Evolutionary conservation across 495 filamentous ascomycete species (phyloP), one percentile per base, ranked within the genome.

Genomic region (Tuber borchii): DNA sequence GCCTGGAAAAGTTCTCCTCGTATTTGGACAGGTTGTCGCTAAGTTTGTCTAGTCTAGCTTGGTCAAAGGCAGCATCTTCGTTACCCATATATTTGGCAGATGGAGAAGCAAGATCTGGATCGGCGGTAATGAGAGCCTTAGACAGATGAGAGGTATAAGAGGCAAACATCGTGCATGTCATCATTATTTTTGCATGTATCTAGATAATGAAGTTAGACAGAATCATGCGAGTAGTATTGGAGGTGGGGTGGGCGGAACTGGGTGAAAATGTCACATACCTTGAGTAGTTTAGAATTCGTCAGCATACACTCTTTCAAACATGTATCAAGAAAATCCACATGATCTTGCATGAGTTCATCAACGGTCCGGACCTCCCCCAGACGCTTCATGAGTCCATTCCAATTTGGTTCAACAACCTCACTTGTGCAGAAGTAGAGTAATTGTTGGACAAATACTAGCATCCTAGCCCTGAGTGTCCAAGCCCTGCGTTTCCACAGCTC

Each of bases 301-400:
- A 99, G 87, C 95, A 97, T 97, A 86, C 96, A 97, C 85, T 97
- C 95, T 85, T 98, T 98, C 74, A 99, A 86, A 84, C 95, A 99
- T 19, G 95, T 97, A 81, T 97, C 95, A 74, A 99, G 84, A 83
- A 98, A 98, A 84, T 98, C 95, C 44, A 99, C 94, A 86, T 99
- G 95, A 83, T 98, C 95, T 84, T 98, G 93, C 95, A 99, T 99
- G 81, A 99, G 85, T 83, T 97, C 93, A 79, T 99, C 95, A 22
- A 99, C 96, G 0, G 95, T 99, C 56, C 94, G 87, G 75, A 92
- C 93, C 87, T 83, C 89, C 85, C 72, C 85, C 19, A 99, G 87
- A 73, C 92, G 88, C 39, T 90, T 89, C 93, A 97, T 98, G 72
- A 98, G 86, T 48, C 87, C 90, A 75, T 93, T 90, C 95, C 95